These are phyloP conservation scores for Aspergillus sp. DNA, from an alignment of 2,329 filamentous ascomycete genomes.

Conservation along the genomic window DNA sequence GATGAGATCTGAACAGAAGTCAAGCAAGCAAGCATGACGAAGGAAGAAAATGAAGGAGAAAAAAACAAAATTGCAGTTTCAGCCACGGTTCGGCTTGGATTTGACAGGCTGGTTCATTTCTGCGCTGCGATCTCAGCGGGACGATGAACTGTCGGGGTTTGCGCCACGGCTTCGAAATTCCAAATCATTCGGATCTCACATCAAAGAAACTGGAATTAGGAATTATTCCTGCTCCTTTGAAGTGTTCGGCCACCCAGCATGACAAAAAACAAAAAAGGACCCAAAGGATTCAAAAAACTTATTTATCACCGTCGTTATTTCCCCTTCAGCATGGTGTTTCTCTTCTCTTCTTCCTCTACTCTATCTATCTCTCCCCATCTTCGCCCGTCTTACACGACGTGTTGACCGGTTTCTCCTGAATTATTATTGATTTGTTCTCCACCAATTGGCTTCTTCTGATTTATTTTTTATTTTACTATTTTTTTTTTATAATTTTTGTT, in stretches of 20 bases:
- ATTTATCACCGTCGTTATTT: neutral
- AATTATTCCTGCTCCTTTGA: constrained; percentile 3
- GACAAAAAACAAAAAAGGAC: neutral
- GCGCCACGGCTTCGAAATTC: constrained; percentile 18
- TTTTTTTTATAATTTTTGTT: neutral
- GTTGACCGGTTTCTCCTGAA: no score
- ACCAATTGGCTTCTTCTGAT: neutral
- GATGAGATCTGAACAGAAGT: no score
- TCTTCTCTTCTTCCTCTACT: neutral
- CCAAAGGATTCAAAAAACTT: neutral
- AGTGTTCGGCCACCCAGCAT: neutral
- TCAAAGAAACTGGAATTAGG: constrained; percentile 7
- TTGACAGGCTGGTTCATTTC: no score
- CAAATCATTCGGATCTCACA: constrained; percentile 14
- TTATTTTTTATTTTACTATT: neutral
- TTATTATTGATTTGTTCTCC: neutral
- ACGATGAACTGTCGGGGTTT: constrained; percentile 11
- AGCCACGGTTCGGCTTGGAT: neutral
- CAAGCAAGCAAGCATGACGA: no score
- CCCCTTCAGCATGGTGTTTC: neutral
- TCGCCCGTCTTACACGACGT: neutral
- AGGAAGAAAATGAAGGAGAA: no score
- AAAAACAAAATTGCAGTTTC: neutral
- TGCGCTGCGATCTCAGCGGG: constrained; percentile 9
- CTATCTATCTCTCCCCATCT: no score